Evolutionary conservation across 352 stramenopile genomes (phyloP).

Genomic region (Phytophthora aleatoria): DNA sequence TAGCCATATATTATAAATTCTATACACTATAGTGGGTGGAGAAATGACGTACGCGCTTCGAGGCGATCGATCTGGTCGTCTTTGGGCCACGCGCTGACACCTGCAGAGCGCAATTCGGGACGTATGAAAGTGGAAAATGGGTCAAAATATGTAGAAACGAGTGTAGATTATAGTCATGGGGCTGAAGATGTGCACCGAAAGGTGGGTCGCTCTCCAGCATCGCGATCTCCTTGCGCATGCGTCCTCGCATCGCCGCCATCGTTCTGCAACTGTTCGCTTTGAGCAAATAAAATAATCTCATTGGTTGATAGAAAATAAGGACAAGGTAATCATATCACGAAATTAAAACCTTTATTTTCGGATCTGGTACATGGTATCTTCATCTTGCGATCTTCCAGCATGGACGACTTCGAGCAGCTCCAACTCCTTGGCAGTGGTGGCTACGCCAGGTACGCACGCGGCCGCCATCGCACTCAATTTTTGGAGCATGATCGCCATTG

Average conservation of each 20-base stretch:
- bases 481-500: neutral
- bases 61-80: slow-evolving; percentile 75
- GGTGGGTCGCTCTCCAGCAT: slow-evolving; percentile 84
- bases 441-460: slow-evolving; percentile 51
- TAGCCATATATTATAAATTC: neutral
- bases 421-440: slow-evolving; percentile 64
- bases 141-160: neutral
- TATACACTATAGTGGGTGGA: neutral
- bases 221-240: slow-evolving; percentile 84
- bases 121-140: neutral
- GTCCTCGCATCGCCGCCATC: slow-evolving; percentile 77
- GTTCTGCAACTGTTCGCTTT: neutral
- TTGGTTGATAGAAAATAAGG: no score
- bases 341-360: slow-evolving; percentile 5
- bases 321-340: no score
- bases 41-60: slow-evolving; percentile 59
- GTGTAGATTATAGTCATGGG: neutral
- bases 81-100: slow-evolving; percentile 78
- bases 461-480: neutral
- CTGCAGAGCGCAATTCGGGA: slow-evolving; percentile 27
- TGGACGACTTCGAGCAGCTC: slow-evolving; percentile 58
- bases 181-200: slow-evolving; percentile 43
- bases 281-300: no score
- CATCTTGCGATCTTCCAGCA: slow-evolving; percentile 30
- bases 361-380: neutral